A percentile compares a stretch with the other conserved stretches of the same genome.
These are phyloP conservation scores for Hibiscus tridactylites DNA, from an alignment of 345 rosid species.

Conservation along the genomic window DNA sequence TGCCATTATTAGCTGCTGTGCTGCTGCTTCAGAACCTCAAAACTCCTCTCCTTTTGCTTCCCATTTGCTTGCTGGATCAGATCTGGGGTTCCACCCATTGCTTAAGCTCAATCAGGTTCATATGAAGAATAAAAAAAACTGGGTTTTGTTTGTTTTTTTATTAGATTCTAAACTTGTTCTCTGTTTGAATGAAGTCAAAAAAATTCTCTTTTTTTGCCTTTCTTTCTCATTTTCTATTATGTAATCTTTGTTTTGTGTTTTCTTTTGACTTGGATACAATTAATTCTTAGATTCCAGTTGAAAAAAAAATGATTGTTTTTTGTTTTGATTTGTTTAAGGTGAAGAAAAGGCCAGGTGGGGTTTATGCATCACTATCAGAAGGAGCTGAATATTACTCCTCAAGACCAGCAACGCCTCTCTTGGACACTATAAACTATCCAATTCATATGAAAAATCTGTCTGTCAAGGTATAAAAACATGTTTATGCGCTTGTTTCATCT, in stretches of 20 bases:
- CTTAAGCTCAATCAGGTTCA: conserved; percentile 34
- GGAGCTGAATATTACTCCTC: conserved; percentile 60
- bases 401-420: conserved; percentile 82
- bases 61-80: conserved; percentile 33
- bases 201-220: not conserved
- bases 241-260: not conserved
- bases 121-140: conserved; percentile 8
- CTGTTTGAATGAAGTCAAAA: not conserved
- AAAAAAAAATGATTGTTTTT: conserved; percentile 17
- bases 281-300: not conserved
- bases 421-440: conserved; percentile 90
- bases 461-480: conserved; percentile 36
- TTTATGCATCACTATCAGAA: conserved; percentile 73
- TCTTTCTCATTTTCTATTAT: not conserved
- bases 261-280: conserved; percentile 4
- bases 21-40: conserved; percentile 32
- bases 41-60: conserved; percentile 31
- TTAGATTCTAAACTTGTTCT: conserved; percentile 3
- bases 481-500: not conserved
- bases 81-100: conserved; percentile 38
- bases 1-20: conserved; percentile 26
- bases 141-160: conserved; percentile 9
- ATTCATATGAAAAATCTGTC: conserved; percentile 96
- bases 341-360: conserved; percentile 42
- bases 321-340: conserved; percentile 31